phyloP scores from a whole-genome alignment of 164 flowering plant genomes.

The Magnolia officinalis region DNA sequence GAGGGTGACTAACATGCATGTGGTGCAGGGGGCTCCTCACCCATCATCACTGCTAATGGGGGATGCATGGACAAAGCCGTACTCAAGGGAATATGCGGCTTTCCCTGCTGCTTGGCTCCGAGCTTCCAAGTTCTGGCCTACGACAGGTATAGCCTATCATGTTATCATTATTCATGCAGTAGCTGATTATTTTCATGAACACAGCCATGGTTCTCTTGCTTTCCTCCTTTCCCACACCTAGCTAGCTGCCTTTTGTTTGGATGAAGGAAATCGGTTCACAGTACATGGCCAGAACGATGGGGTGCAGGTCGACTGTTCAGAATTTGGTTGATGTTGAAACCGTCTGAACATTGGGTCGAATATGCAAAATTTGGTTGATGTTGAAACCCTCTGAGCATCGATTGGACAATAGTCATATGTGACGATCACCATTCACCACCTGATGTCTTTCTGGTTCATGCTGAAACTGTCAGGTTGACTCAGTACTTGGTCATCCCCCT shows the following conservation, averaged over 20 bases:
- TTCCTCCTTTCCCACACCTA: no score
- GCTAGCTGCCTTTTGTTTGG: no score
- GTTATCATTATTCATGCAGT: neutral
- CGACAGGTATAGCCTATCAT: slow-evolving; percentile 53
- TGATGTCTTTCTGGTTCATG: no score
- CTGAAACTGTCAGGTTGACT: no score
- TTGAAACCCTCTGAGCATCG: no score
- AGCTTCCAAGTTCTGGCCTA: slow-evolving; percentile 88
- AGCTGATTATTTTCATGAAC: neutral
- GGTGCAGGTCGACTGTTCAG: neutral
- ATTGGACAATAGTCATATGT: no score
- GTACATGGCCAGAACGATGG: neutral
- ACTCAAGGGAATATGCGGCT: slow-evolving; percentile 93
- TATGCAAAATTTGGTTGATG: no score
- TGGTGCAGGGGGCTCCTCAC: slow-evolving; percentile 90
- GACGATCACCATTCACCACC: no score
- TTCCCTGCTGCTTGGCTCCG: slow-evolving; percentile 96
- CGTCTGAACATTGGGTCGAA: no score
- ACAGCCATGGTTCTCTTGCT: no score
- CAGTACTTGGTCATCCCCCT: no score
- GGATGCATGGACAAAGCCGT: slow-evolving; percentile 87
- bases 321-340: neutral
- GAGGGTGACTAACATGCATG: slow-evolving; percentile 6
- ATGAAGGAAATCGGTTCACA: no score
- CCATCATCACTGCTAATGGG: slow-evolving; percentile 91